phyloP scores from a whole-genome alignment of 305 asterid genomes.

The Rubia tinctorum region DNA sequence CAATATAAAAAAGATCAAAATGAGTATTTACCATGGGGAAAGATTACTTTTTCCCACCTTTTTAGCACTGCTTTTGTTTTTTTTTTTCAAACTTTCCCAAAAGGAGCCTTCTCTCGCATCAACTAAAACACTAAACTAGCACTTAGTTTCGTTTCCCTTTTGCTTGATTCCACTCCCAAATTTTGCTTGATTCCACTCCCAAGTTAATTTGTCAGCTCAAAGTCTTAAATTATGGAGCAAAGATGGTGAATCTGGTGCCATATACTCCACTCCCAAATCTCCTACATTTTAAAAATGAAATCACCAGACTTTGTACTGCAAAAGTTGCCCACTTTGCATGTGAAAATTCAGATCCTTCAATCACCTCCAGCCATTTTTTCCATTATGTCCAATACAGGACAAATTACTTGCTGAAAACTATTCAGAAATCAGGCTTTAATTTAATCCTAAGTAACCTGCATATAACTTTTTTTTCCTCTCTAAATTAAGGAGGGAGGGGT shows the following conservation, averaged over 20 bases:
- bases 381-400: constrained; percentile 14
- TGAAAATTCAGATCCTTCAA: constrained; percentile 5
- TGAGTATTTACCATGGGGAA: not conserved
- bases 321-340: constrained; percentile 20
- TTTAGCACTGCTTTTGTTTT: not conserved
- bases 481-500: no score
- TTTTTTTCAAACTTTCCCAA: not conserved
- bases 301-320: constrained; percentile 6
- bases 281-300: not conserved
- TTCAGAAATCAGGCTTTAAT: not conserved
- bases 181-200: no score
- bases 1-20: no score
- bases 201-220: not conserved
- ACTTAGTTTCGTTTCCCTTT: not conserved
- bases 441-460: not conserved
- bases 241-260: constrained; percentile 7
- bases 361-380: constrained; percentile 16
- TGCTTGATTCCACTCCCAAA: not conserved
- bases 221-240: constrained; percentile 4
- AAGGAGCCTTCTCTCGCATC: not conserved
- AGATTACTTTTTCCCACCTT: constrained; percentile 6
- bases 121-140: not conserved
- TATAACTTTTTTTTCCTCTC: not conserved
- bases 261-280: constrained; percentile 6
- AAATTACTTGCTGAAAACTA: constrained; percentile 16